Conservation (phyloP, 345 rosid species). For the Eucalyptus regnans region DNA sequence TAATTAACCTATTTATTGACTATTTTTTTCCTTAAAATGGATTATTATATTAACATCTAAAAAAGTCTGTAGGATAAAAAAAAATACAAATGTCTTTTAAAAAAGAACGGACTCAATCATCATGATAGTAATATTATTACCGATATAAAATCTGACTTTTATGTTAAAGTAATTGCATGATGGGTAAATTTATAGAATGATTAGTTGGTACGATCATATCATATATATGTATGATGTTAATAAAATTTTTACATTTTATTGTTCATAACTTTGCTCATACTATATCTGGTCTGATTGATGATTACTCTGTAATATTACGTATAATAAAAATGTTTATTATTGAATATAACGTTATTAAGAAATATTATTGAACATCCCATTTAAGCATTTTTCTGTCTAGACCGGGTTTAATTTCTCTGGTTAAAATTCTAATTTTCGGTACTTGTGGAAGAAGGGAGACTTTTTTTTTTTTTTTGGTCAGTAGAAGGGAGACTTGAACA, state of each 20-base stretch:
- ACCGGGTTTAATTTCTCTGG: rapidly evolving
- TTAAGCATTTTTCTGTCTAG: background rate
- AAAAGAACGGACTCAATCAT: background rate
- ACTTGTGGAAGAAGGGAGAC: background rate
- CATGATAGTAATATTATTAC: background rate
- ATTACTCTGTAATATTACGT: background rate
- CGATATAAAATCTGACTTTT: background rate
- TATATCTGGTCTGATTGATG: background rate
- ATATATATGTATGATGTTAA: background rate
- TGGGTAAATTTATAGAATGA: background rate
- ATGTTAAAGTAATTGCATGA: background rate
- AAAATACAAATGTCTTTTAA: background rate
- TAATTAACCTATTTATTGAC: background rate
- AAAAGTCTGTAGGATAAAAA: too few species aligned
- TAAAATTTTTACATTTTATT: background rate
- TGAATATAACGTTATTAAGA: background rate
- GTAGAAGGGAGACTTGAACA: background rate
- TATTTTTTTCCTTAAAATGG: background rate
- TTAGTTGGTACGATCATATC: background rate
- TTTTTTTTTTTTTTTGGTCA: too few species aligned
- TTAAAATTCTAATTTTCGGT: background rate
- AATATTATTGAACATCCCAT: background rate
- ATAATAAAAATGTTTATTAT: background rate
- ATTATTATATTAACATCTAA: background rate
- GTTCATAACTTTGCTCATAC: background rate